These are phyloP conservation scores for Cucurbita maxima DNA, from an alignment of 306 rosid species.

Conservation along the genomic window DNA sequence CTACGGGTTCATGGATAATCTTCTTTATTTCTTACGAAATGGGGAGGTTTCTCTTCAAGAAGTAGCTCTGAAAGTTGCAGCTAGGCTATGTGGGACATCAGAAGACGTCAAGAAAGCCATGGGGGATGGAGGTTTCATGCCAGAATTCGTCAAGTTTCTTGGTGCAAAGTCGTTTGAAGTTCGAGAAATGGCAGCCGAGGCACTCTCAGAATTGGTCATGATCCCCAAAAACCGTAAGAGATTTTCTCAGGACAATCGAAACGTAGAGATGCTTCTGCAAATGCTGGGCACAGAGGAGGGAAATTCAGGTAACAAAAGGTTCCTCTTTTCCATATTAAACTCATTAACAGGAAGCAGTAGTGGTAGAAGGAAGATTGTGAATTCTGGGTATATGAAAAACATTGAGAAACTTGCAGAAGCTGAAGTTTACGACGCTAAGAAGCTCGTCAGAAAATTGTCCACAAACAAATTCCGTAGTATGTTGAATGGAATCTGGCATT, in stretches of 20 bases:
- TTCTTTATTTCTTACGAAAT: conserved; percentile 35
- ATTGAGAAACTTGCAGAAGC: conserved; percentile 78
- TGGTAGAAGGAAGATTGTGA: conserved; percentile 62
- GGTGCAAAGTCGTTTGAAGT: conserved; percentile 62
- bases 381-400: conserved; percentile 55
- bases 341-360: conserved; percentile 66
- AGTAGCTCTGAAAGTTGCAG: conserved; percentile 51
- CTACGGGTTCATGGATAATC: conserved; percentile 51
- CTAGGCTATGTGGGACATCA: conserved; percentile 37
- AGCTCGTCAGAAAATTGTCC: conserved; percentile 59
- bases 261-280: conserved; percentile 38
- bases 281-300: conserved; percentile 45
- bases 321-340: conserved; percentile 47
- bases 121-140: conserved; percentile 64
- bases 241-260: conserved; percentile 62
- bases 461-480: conserved; percentile 58
- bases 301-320: conserved; percentile 41
- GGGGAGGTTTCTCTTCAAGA: conserved; percentile 69
- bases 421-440: conserved; percentile 75
- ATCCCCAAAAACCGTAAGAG: conserved; percentile 60
- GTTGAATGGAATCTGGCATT: conserved; percentile 72
- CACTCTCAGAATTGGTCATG: conserved; percentile 49
- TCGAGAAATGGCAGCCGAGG: conserved; percentile 73
- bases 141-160: conserved; percentile 62
- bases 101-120: conserved; percentile 65